Conservation (phyloP, 1,284 basidiomycete genomes). For the Irpex lacteus region DNA sequence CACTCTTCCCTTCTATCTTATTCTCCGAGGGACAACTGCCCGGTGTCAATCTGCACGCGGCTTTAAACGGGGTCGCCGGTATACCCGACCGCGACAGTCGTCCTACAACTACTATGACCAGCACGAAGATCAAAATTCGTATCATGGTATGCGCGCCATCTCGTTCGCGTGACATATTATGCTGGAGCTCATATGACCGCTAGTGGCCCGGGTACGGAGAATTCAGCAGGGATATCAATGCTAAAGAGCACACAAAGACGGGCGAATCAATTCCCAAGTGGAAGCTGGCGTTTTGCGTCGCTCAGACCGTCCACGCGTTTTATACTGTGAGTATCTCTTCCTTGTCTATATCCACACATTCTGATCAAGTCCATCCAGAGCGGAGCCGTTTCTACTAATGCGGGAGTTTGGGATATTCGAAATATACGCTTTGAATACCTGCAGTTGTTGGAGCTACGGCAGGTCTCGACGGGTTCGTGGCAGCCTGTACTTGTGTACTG, state of each 20-base stretch:
- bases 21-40: background rate
- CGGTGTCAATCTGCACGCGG: background rate
- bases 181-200: background rate
- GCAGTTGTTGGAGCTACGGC: background rate
- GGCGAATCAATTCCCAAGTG: background rate
- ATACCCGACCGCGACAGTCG: background rate
- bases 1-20: background rate
- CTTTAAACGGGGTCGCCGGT: background rate
- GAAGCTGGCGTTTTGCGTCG: background rate
- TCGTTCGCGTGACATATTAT: background rate
- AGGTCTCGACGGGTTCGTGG: constrained; percentile 2
- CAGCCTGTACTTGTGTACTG: constrained; percentile 1
- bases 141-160: background rate
- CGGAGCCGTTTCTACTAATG: background rate
- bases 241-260: background rate
- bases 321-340: background rate
- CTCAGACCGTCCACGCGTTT: background rate
- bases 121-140: background rate
- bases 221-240: background rate
- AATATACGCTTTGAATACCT: constrained; percentile 3
- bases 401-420: background rate
- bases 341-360: too few relatives aligned
- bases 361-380: background rate
- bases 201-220: background rate
- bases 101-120: background rate